These are phyloP conservation scores for Phaeotremella fagi DNA, from an alignment of 768 basidiomycete genomes.

Conservation along the genomic window DNA sequence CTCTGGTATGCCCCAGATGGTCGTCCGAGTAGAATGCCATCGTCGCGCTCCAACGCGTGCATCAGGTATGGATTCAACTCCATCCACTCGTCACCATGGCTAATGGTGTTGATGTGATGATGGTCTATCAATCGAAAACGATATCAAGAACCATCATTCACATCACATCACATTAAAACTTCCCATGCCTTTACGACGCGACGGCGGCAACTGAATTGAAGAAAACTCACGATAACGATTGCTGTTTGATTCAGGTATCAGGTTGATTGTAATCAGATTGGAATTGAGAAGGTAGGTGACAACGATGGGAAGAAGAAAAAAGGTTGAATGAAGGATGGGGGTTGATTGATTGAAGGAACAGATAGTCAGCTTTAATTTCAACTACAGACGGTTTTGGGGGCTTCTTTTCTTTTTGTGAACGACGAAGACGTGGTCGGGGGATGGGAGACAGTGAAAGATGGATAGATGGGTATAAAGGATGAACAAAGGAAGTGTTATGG, in stretches of 20 bases:
- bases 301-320: background rate
- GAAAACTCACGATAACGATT: background rate
- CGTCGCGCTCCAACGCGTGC: too few species aligned
- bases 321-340: background rate
- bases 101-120: too few species aligned
- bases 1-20: too few species aligned
- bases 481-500: slow-evolving; percentile 5
- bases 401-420: slow-evolving; percentile 1
- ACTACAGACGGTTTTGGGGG: background rate
- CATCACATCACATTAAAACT: too few species aligned
- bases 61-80: too few species aligned
- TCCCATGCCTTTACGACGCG: background rate
- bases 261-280: too few species aligned
- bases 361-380: slow-evolving; percentile 3
- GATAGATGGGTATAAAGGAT: too few species aligned
- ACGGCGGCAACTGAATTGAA: background rate
- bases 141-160: background rate
- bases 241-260: background rate
- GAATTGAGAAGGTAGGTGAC: background rate
- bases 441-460: too few species aligned
- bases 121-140: slow-evolving; percentile 1
- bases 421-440: too few species aligned
- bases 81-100: too few species aligned
- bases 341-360: slow-evolving; percentile 1
- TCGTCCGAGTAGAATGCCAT: too few species aligned